These are phyloP conservation scores for Sporormia fimetaria DNA, from an alignment of 495 filamentous ascomycete species.

Conservation along the genomic window DNA sequence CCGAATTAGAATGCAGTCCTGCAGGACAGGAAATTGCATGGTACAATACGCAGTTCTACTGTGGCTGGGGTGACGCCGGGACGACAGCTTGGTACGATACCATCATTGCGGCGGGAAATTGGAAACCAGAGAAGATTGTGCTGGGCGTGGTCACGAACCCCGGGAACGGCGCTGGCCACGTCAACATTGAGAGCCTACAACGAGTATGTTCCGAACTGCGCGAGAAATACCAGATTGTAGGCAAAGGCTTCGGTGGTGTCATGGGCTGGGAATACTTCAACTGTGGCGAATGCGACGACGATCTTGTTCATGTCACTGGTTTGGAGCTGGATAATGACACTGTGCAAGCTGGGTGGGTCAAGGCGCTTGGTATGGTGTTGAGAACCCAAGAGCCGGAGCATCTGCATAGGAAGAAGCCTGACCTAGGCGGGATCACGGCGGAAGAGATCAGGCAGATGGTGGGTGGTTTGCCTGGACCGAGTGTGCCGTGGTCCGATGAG, in stretches of 20 bases:
- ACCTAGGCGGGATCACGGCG: slow-evolving; percentile 7
- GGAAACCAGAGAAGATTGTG: slow-evolving; percentile 33
- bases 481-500: slow-evolving; percentile 44
- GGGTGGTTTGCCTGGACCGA: slow-evolving; percentile 15
- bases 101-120: slow-evolving; percentile 32
- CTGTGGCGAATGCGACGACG: slow-evolving; percentile 32
- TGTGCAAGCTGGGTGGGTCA: slow-evolving; percentile 17
- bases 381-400: slow-evolving; percentile 7
- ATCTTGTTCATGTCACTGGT: slow-evolving; percentile 7
- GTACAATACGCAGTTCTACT: slow-evolving; percentile 40
- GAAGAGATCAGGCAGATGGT: slow-evolving; percentile 21
- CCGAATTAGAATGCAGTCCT: slow-evolving; percentile 28
- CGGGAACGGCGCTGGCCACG: slow-evolving; percentile 31
- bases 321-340: slow-evolving; percentile 14
- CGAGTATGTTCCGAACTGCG: slow-evolving; percentile 10
- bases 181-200: slow-evolving; percentile 18
- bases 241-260: slow-evolving; percentile 35
- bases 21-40: slow-evolving; percentile 30
- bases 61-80: slow-evolving; percentile 33
- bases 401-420: slow-evolving; percentile 1
- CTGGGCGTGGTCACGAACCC: slow-evolving; percentile 35
- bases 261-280: slow-evolving; percentile 41
- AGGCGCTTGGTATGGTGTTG: slow-evolving; percentile 8
- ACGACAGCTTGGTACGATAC: slow-evolving; percentile 30
- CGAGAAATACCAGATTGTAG: slow-evolving; percentile 27